Evolutionary conservation across 371 early-diverging fungal genomes (phyloP).

Genomic region (Mortierella sp.): DNA sequence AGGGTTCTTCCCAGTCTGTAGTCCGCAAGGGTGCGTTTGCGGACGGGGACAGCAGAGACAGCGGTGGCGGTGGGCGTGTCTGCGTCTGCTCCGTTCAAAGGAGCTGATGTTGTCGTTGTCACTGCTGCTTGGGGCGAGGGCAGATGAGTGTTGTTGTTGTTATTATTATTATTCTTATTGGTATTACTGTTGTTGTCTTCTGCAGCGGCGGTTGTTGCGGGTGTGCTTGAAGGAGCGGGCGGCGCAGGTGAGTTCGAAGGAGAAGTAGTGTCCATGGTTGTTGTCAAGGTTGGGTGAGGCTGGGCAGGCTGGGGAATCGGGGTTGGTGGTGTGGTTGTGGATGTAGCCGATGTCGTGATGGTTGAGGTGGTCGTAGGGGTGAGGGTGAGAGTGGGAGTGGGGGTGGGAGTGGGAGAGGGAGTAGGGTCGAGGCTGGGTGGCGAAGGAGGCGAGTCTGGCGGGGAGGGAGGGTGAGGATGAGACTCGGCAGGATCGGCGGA

Average conservation of each 20-base stretch:
- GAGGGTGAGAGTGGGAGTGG: not conserved
- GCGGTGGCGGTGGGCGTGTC: constrained; percentile 47
- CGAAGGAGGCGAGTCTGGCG: constrained; percentile 30
- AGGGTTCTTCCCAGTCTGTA: constrained; percentile 88
- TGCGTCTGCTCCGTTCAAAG: constrained; percentile 36
- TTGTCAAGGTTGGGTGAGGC: not conserved
- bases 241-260: not conserved
- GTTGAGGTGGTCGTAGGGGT: not conserved
- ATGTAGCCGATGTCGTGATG: not conserved
- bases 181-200: not conserved
- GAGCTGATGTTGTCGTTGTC: not conserved
- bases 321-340: constrained; percentile 6
- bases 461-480: constrained; percentile 26
- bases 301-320: constrained; percentile 8
- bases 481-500: constrained; percentile 22
- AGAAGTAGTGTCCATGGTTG: constrained; percentile 11
- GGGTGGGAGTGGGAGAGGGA: not conserved
- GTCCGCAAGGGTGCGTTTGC: constrained; percentile 75
- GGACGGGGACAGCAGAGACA: constrained; percentile 21
- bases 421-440: not conserved
- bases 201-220: not conserved
- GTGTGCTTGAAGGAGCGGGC: not conserved
- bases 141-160: not conserved
- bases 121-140: not conserved
- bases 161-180: not conserved